Conservation (phyloP, 2,329 filamentous ascomycete species). For the Talaromyces rugulosus region DNA sequence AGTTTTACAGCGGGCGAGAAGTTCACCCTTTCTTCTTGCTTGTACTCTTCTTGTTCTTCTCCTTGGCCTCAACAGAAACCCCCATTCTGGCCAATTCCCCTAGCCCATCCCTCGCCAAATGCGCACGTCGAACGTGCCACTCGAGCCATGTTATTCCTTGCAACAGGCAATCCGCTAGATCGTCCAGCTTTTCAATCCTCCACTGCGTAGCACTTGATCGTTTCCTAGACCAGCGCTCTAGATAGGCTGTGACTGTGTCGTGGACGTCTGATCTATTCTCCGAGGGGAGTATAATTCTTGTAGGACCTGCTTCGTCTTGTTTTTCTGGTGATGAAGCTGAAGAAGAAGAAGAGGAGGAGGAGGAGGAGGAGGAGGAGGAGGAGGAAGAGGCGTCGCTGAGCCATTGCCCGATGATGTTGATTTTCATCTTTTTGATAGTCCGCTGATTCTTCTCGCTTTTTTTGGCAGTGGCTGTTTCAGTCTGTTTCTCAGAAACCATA, state of each 20-base stretch:
- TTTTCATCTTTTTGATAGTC: conserved; percentile 52
- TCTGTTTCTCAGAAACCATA: background rate
- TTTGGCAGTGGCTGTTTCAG: conserved; percentile 6
- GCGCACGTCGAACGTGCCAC: conserved; percentile 55
- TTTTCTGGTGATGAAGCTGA: background rate
- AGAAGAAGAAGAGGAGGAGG: background rate
- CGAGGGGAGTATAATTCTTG: background rate
- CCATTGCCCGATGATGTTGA: conserved; percentile 51
- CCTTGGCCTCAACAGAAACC: background rate
- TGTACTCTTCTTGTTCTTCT: background rate
- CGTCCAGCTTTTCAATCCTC: conserved; percentile 63
- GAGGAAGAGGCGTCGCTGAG: background rate
- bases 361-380: background rate
- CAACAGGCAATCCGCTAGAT: conserved; percentile 73
- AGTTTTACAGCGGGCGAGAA: background rate
- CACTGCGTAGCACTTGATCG: background rate
- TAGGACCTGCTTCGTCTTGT: background rate
- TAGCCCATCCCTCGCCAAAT: conserved; percentile 17
- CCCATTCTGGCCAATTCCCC: background rate
- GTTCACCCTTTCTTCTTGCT: background rate
- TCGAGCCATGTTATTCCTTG: conserved; percentile 73
- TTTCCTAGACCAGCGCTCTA: conserved; percentile 5
- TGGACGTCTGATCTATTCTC: background rate
- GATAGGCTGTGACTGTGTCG: conserved; percentile 2
- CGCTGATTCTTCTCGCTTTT: conserved; percentile 16